Percentiles rank a stretch among this genome's conserved stretches.
Evolutionary conservation across 129 eudicot species (phyloP).

Genomic region (Dittrichia graveolens): DNA sequence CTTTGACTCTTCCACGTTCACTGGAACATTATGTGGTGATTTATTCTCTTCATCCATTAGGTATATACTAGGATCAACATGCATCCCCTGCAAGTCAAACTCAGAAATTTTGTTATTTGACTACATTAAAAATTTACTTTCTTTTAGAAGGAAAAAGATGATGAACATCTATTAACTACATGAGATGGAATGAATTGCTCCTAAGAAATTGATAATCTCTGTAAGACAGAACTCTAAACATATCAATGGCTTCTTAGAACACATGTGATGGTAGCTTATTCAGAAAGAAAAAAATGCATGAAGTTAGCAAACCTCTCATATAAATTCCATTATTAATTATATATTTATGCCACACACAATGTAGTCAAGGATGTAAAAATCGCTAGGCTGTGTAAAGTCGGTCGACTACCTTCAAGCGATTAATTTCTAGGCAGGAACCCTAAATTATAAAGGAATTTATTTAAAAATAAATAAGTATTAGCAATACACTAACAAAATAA

Average conservation of each 20-base stretch:
- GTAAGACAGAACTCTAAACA: not conserved
- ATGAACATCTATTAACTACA: not conserved
- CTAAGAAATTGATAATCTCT: conserved; percentile 10
- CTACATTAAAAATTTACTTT: not conserved
- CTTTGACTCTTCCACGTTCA: conserved; percentile 45
- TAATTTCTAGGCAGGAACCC: no score
- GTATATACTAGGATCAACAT: conserved; percentile 97
- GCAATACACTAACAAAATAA: no score
- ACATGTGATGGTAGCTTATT: conserved; percentile 1
- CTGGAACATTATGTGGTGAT: conserved; percentile 41
- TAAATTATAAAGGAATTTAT: no score
- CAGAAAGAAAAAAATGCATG: not conserved
- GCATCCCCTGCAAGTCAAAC: conserved; percentile 70
- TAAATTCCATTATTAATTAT: not conserved
- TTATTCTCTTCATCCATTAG: conserved; percentile 94
- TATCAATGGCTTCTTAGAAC: not conserved
- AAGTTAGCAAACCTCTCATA: not conserved
- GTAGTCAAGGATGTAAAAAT: no score
- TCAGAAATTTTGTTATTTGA: not conserved
- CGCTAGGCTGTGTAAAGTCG: no score
- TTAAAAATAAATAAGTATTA: no score
- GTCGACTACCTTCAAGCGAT: no score
- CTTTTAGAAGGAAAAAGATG: conserved; percentile 1
- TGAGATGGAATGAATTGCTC: conserved; percentile 11
- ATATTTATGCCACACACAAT: conserved; percentile 5